These are phyloP conservation scores for Tinospora cordifolia DNA, from an alignment of 164 flowering plant genomes.

Conservation along the genomic window DNA sequence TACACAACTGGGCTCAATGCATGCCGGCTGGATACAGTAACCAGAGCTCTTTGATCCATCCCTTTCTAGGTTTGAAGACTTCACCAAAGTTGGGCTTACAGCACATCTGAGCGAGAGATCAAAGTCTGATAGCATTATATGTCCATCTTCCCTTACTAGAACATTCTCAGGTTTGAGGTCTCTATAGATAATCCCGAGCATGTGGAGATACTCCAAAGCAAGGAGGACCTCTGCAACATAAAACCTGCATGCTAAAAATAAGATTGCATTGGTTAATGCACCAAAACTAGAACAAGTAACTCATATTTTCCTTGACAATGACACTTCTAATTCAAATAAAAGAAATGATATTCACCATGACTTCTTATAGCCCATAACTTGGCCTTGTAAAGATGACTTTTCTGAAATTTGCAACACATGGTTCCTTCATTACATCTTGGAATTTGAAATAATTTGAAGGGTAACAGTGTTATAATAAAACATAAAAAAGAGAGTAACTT, in stretches of 20 bases:
- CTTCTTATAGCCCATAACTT: background rate
- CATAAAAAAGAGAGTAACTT: too few relatives aligned
- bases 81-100: conserved; percentile 71
- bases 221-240: conserved; percentile 93
- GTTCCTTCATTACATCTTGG: background rate
- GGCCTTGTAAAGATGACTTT: background rate
- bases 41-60: conserved; percentile 38
- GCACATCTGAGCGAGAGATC: conserved; percentile 82
- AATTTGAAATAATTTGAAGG: background rate
- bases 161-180: conserved; percentile 94
- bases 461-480: background rate
- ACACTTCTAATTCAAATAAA: background rate
- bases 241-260: conserved; percentile 41
- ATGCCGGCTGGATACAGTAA: conserved; percentile 61
- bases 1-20: conserved; percentile 56
- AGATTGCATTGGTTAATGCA: conserved; percentile 1
- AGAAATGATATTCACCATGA: background rate
- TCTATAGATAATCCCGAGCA: conserved; percentile 91
- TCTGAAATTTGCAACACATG: background rate
- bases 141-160: conserved; percentile 83
- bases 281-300: background rate
- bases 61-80: conserved; percentile 36
- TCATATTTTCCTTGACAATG: background rate
- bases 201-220: conserved; percentile 87
- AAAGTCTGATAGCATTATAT: conserved; percentile 94